These are phyloP conservation scores for Magnaporthiopsis rhizophila DNA, from an alignment of 2,329 filamentous ascomycete genomes.

Conservation along the genomic window DNA sequence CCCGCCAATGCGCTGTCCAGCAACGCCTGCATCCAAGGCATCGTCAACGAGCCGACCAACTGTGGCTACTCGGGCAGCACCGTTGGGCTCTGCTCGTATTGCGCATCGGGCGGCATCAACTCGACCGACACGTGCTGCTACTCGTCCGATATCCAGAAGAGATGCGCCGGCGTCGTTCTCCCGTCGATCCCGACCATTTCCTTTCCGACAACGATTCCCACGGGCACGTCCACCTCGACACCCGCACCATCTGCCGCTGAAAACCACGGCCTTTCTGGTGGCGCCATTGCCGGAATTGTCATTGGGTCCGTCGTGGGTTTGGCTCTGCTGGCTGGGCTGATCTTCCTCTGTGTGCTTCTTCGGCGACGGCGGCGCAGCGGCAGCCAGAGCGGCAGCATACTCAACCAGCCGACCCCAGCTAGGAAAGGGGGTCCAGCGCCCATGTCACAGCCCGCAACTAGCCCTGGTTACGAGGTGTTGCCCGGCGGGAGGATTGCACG, in stretches of 20 bases:
- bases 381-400: constrained; percentile 63
- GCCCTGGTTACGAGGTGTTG: constrained; percentile 54
- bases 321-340: constrained; percentile 57
- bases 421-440: constrained; percentile 37
- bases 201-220: constrained; percentile 41
- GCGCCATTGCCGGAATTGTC: constrained; percentile 84
- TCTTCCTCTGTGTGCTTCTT: constrained; percentile 58
- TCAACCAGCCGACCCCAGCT: constrained; percentile 84
- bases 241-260: constrained; percentile 19
- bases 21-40: constrained; percentile 66
- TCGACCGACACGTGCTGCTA: constrained; percentile 94
- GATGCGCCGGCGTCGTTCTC: constrained; percentile 69
- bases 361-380: constrained; percentile 41
- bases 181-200: constrained; percentile 64
- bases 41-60: constrained; percentile 73
- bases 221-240: constrained; percentile 18
- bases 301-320: constrained; percentile 69
- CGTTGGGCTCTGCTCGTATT: constrained; percentile 79
- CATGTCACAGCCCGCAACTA: constrained; percentile 34
- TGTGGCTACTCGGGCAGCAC: constrained; percentile 73
- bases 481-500: constrained; percentile 86
- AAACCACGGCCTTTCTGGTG: constrained; percentile 56
- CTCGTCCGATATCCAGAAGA: constrained; percentile 63
- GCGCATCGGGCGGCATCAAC: constrained; percentile 73
- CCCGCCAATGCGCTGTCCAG: constrained; percentile 70